Percentiles rank a stretch among this genome's conserved stretches.
phyloP scores from a whole-genome alignment of 306 rosid genomes.

The Dryas drummondii region DNA sequence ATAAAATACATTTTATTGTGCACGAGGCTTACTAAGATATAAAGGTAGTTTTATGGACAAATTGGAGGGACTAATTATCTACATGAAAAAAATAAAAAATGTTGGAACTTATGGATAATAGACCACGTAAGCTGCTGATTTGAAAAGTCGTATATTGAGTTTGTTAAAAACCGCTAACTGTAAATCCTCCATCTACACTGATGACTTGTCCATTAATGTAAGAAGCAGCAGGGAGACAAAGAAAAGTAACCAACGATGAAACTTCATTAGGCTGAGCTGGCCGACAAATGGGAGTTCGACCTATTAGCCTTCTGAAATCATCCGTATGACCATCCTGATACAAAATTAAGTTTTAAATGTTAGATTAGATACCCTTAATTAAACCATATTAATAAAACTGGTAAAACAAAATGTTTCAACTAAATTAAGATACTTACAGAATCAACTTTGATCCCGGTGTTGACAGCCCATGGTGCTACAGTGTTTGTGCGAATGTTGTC shows the following conservation, averaged over 20 bases:
- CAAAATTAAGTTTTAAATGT: not conserved
- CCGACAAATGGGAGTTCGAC: conserved; percentile 35
- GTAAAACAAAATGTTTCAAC: not conserved
- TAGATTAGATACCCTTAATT: not conserved
- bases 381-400: not conserved
- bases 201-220: no score
- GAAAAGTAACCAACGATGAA: conserved; percentile 52
- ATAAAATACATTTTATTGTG: no score
- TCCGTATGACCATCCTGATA: not conserved
- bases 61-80: not conserved
- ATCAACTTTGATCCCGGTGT: conserved; percentile 9
- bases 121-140: not conserved
- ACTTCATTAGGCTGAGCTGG: conserved; percentile 46
- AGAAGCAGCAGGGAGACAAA: conserved; percentile 36
- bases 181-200: conserved; percentile 29
- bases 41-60: no score
- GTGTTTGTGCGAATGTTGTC: conserved; percentile 53
- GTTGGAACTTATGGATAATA: not conserved
- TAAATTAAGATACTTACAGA: no score
- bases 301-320: conserved; percentile 2
- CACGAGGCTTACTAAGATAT: no score
- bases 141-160: not conserved
- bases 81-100: not conserved
- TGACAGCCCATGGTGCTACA: conserved; percentile 54
- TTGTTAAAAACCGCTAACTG: conserved; percentile 28